A percentile compares a stretch with the other conserved stretches of the same genome.
These are phyloP conservation scores for Leccinum uliginosum DNA, from an alignment of 768 basidiomycete genomes.

Conservation along the genomic window DNA sequence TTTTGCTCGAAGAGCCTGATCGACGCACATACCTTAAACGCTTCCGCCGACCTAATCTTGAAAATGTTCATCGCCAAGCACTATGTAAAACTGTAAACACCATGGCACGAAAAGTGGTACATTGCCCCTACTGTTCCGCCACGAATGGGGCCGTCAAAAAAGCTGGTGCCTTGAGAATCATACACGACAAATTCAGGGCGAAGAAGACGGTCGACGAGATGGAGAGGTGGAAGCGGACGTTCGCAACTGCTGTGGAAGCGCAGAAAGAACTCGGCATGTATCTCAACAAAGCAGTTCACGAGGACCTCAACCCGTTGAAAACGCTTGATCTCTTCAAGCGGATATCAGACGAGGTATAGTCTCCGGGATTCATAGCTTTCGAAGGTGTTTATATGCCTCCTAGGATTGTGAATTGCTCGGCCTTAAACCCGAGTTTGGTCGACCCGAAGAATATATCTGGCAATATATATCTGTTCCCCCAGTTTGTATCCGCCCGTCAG, in stretches of 20 bases:
- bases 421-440: slow-evolving; percentile 78
- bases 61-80: slow-evolving; percentile 85
- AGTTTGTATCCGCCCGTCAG: slow-evolving; percentile 94
- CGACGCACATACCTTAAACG: slow-evolving; percentile 78
- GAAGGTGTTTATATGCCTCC: slow-evolving; percentile 1
- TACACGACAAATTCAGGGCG: slow-evolving; percentile 95
- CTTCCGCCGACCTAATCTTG: slow-evolving; percentile 87
- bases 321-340: slow-evolving; percentile 88
- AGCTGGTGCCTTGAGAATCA: slow-evolving; percentile 89
- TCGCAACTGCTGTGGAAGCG: slow-evolving; percentile 74
- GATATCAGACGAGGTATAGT: slow-evolving; percentile 81
- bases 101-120: slow-evolving; percentile 82
- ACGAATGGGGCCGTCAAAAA: slow-evolving; percentile 97
- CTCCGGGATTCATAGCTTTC: background rate
- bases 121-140: slow-evolving; percentile 90
- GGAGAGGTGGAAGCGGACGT: slow-evolving; percentile 82
- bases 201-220: slow-evolving; percentile 89
- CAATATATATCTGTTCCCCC: slow-evolving; percentile 98
- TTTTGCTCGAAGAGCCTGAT: slow-evolving; percentile 84
- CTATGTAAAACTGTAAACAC: slow-evolving; percentile 83
- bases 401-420: slow-evolving; percentile 96
- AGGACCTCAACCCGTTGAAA: slow-evolving; percentile 93
- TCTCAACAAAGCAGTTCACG: slow-evolving; percentile 81
- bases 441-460: slow-evolving; percentile 98
- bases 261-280: slow-evolving; percentile 85